Evolutionary conservation across 208 protist species (phyloP).

Genomic region (Leishmania major): DNA sequence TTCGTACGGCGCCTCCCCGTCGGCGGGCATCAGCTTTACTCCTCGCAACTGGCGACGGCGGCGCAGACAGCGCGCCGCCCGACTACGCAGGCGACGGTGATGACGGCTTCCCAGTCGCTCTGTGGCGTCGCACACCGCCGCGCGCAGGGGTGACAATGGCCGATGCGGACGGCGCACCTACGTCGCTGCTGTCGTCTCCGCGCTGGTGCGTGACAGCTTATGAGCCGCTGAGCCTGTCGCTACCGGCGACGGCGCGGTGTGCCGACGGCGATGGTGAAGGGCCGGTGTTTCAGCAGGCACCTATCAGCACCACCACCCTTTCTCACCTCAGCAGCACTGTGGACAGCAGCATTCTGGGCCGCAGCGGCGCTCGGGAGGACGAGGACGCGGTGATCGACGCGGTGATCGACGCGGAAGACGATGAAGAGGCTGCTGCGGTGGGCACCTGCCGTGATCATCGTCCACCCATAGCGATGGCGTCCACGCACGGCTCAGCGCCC

Average conservation of each 20-base stretch:
- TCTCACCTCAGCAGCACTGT: background rate
- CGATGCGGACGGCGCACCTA: background rate
- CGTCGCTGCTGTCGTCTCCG: constrained; percentile 7
- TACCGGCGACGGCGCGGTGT: background rate
- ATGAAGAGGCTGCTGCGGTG: constrained; percentile 7
- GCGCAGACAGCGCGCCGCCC: background rate
- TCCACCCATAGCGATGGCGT: background rate
- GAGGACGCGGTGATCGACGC: background rate
- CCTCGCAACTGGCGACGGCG: background rate
- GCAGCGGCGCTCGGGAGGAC: background rate
- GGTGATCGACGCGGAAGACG: background rate
- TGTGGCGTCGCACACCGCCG: constrained; percentile 3
- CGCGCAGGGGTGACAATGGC: background rate
- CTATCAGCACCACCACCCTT: background rate
- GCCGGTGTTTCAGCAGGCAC: background rate
- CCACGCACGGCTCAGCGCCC: background rate
- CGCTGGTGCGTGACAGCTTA: constrained; percentile 21
- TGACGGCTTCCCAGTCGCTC: constrained; percentile 1
- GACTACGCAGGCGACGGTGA: background rate
- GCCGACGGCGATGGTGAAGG: background rate
- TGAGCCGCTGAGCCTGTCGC: constrained; percentile 8
- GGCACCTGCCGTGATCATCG: background rate
- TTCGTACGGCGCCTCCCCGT: background rate
- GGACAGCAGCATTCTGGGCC: background rate
- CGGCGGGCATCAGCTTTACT: background rate